Evolutionary conservation across 208 protist species (phyloP), one percentile per base, ranked within the genome.

Genomic region (Trypanosoma vivax): DNA sequence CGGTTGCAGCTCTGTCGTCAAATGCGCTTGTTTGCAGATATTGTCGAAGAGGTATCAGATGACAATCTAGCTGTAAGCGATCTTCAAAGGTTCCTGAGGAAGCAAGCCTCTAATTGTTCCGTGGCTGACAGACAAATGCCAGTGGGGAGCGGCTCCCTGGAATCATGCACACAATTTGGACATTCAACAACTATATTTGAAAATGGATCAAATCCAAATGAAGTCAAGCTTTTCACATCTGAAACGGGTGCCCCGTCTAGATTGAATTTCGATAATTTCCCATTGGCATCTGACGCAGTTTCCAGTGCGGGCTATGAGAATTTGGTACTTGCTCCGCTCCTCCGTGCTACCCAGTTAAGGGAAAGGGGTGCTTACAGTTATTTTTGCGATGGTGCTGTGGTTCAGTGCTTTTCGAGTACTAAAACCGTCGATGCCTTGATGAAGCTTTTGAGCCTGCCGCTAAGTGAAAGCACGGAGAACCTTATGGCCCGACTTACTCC

Each of bases 1-100:
- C 70, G 71, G 34, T 38, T 77, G 43, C 70, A 82, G 62, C 60
- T 82, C 1, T 78, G 70, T 45, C 60, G 75, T 2, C 75, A 82
- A 53, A 53, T 77, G 1, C 75, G 69, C 13, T 46, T 76, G 28
- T 57, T 82, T 30, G 43, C 70, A 39, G 48, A 45, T n/a, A 69
- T 60, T 43, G 54, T 82, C 41, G 39, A 43, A 2, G 38, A 30
- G 13, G 33, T 75, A 7, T 68, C 55, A 34, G 57, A 55, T 25
- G 39, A 58, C 10, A 31, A 55, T 13, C 56, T 53, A 3, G 47
- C 60, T 2, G 34, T 82, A 37, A 47, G 52, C 11, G 59, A 38
- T 10, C 50, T 82, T 6, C 75, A 78, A 50, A 61, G 60, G 11
- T 18, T 62, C 23, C 69, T 72, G 42, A 65, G 70, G 25, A 29